Evolutionary conservation across 306 rosid genomes (phyloP).

Genomic region (Mucuna pruriens): DNA sequence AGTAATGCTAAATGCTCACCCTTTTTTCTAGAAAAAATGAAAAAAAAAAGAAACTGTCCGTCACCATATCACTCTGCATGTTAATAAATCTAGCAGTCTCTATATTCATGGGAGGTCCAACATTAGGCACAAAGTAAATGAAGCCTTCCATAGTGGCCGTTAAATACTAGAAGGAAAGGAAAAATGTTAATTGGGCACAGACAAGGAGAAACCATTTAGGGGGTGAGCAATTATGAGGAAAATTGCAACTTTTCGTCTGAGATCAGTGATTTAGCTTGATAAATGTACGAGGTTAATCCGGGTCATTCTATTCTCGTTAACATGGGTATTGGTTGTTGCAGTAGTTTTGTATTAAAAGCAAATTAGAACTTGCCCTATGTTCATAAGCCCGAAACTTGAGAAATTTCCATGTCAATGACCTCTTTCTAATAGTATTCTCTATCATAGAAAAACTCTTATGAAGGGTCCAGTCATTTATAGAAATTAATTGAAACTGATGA

Average conservation of each 20-base stretch:
- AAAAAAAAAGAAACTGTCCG: not conserved
- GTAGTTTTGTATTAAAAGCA: not conserved
- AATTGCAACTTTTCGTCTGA: not conserved
- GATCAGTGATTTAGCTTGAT: not conserved
- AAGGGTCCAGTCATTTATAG: no score
- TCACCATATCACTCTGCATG: not conserved
- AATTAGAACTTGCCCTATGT: not conserved
- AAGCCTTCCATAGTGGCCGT: not conserved
- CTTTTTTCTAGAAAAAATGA: conserved; percentile 2
- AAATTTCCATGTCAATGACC: not conserved
- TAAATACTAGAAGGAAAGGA: not conserved
- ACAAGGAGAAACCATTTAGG: not conserved
- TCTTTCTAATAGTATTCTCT: not conserved
- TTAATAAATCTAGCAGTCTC: not conserved
- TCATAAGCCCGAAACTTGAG: not conserved
- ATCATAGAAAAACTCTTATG: not conserved
- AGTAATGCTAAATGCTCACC: not conserved
- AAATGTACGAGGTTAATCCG: not conserved
- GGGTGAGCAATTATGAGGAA: not conserved
- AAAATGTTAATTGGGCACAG: not conserved
- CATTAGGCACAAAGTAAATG: not conserved
- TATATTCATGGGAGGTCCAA: not conserved
- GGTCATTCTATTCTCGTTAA: not conserved
- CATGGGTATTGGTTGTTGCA: not conserved
- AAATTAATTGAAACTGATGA: not conserved